Percentiles rank a stretch among this genome's conserved stretches.
phyloP scores from a whole-genome alignment of 441 rosid species.

The Eutrema salsugineum region DNA sequence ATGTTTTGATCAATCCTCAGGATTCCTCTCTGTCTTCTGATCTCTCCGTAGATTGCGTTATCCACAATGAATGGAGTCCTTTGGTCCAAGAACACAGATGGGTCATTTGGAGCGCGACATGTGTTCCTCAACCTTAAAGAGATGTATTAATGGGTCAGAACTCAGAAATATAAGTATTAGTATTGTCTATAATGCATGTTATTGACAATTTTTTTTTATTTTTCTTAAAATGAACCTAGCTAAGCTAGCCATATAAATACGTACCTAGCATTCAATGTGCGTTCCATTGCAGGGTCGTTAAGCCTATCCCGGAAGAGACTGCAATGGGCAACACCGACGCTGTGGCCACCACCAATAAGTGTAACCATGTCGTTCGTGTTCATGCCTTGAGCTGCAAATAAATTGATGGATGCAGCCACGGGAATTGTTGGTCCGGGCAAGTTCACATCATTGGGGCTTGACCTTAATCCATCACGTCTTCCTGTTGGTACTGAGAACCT shows the following conservation, averaged over 20 bases:
- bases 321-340: slow-evolving; percentile 59
- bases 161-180: no score
- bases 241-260: not conserved
- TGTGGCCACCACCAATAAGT: slow-evolving; percentile 65
- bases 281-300: slow-evolving; percentile 49
- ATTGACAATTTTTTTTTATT: no score
- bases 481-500: slow-evolving; percentile 49
- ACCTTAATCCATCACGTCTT: slow-evolving; percentile 56
- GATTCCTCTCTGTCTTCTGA: slow-evolving; percentile 42
- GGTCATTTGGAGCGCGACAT: slow-evolving; percentile 40
- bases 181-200: no score
- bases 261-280: slow-evolving; percentile 30
- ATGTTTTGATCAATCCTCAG: slow-evolving; percentile 56
- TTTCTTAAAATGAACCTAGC: no score
- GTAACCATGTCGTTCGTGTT: slow-evolving; percentile 48
- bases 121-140: slow-evolving; percentile 30
- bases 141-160: not conserved
- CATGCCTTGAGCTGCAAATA: slow-evolving; percentile 42
- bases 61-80: slow-evolving; percentile 45
- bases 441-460: slow-evolving; percentile 39
- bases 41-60: slow-evolving; percentile 42
- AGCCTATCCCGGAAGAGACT: slow-evolving; percentile 47
- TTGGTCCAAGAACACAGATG: slow-evolving; percentile 58
- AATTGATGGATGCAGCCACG: slow-evolving; percentile 30
- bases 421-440: slow-evolving; percentile 49